Evolutionary conservation across 176 grass and related monocot genomes (phyloP).

Genomic region (Triticum urartu): DNA sequence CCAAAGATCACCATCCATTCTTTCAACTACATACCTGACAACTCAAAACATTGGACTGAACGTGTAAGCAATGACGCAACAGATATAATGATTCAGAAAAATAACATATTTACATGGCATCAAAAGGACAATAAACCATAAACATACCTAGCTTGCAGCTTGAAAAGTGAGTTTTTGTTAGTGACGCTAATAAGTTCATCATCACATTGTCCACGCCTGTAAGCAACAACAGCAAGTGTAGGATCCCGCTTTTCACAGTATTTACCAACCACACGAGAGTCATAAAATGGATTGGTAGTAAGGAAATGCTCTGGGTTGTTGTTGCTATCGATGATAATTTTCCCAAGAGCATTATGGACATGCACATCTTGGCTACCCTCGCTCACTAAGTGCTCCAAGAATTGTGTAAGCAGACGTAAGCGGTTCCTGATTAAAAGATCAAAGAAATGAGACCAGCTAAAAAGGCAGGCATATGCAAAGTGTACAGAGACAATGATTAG

Average conservation of each 20-base stretch:
- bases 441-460: constrained; percentile 19
- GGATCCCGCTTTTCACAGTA: constrained; percentile 97
- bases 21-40: constrained; percentile 91
- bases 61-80: background rate
- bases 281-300: constrained; percentile 97
- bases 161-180: constrained; percentile 95
- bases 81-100: background rate
- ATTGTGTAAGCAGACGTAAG: constrained; percentile 72
- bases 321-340: constrained; percentile 96
- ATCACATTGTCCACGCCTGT: constrained; percentile 87
- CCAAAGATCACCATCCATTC: constrained; percentile 96
- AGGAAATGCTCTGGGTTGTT: constrained; percentile 98
- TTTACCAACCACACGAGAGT: constrained; percentile 93
- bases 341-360: constrained; percentile 96
- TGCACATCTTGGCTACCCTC: constrained; percentile 98
- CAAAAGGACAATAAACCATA: constrained; percentile 18
- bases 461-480: background rate
- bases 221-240: constrained; percentile 96
- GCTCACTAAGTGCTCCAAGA: constrained; percentile 89
- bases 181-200: constrained; percentile 90
- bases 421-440: constrained; percentile 65
- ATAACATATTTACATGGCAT: background rate
- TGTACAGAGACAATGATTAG: background rate
- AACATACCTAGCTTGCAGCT: constrained; percentile 85
- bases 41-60: constrained; percentile 26